Evolutionary conservation across 1,139 yeast species (phyloP).

Genomic region (Candida sp.): DNA sequence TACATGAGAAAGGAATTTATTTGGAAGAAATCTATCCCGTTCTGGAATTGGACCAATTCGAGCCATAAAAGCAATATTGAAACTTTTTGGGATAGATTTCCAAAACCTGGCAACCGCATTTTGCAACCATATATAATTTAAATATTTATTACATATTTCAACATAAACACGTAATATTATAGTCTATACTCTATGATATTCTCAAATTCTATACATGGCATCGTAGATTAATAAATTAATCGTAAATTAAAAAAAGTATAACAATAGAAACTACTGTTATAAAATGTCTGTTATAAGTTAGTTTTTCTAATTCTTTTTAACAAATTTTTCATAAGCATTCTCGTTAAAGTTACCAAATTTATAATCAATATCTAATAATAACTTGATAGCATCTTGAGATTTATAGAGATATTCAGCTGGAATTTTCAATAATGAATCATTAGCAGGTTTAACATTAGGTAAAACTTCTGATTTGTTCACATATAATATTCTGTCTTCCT

Average conservation of each 20-base stretch:
- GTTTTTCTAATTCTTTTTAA: constrained; percentile 21
- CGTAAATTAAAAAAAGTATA: not conserved
- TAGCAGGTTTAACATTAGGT: constrained; percentile 17
- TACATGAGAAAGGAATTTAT: not conserved
- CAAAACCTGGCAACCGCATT: too few relatives aligned
- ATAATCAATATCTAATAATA: constrained; percentile 60
- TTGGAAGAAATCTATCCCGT: not conserved
- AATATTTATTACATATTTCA: not conserved
- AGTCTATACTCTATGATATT: constrained; percentile 4
- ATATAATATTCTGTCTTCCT: constrained; percentile 34
- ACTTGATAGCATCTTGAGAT: constrained; percentile 59
- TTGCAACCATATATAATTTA: too few relatives aligned
- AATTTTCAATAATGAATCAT: constrained; percentile 38
- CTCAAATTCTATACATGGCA: constrained; percentile 2
- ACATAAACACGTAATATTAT: not conserved
- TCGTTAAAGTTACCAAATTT: constrained; percentile 57
- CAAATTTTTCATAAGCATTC: constrained; percentile 48
- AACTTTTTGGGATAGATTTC: too few relatives aligned
- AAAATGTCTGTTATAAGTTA: constrained; percentile 1
- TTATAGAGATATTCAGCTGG: constrained; percentile 55
- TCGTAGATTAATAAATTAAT: not conserved
- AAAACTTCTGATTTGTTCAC: constrained; percentile 31
- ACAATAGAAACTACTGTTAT: not conserved
- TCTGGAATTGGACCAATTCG: not conserved
- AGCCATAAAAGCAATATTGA: too few relatives aligned